phyloP scores from a whole-genome alignment of 2,329 filamentous ascomycete species.

The Hortaea werneckii region DNA sequence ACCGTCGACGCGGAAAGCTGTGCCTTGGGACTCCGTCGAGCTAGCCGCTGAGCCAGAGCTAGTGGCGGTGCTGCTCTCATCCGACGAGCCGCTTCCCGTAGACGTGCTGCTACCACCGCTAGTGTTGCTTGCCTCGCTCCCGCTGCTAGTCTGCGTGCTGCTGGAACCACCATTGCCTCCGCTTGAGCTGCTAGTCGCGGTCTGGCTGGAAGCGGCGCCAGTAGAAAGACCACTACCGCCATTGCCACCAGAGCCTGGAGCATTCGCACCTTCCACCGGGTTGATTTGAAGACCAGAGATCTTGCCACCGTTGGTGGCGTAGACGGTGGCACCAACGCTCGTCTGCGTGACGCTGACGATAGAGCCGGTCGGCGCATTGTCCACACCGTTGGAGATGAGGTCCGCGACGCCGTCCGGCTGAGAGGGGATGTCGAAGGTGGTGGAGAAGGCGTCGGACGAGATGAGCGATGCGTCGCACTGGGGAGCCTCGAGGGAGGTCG shows the following conservation, averaged over 20 bases:
- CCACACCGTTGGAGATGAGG: constrained; percentile 68
- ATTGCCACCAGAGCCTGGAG: constrained; percentile 35
- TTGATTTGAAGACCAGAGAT: constrained; percentile 55
- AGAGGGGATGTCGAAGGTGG: constrained; percentile 66
- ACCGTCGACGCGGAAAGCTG: constrained; percentile 2
- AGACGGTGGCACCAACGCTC: constrained; percentile 48
- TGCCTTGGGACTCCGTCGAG: neutral
- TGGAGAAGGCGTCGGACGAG: constrained; percentile 56
- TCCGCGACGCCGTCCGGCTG: constrained; percentile 57
- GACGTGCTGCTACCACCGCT: constrained; percentile 4
- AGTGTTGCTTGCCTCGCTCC: neutral
- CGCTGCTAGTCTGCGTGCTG: neutral
- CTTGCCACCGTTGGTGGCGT: constrained; percentile 43
- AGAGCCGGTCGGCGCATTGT: constrained; percentile 45
- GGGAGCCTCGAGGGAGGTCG: constrained; percentile 47
- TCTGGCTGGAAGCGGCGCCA: constrained; percentile 4
- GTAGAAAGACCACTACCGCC: constrained; percentile 14
- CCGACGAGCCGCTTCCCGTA: constrained; percentile 8
- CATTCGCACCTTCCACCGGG: constrained; percentile 44
- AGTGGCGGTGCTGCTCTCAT: neutral
- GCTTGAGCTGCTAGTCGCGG: neutral
- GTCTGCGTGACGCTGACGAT: constrained; percentile 51
- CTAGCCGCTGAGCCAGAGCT: constrained; percentile 7
- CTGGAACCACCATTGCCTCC: neutral
- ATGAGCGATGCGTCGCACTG: constrained; percentile 60